Base-by-base conservation (phyloP, 306 rosid species). In the Rubus idaeus region DNA sequence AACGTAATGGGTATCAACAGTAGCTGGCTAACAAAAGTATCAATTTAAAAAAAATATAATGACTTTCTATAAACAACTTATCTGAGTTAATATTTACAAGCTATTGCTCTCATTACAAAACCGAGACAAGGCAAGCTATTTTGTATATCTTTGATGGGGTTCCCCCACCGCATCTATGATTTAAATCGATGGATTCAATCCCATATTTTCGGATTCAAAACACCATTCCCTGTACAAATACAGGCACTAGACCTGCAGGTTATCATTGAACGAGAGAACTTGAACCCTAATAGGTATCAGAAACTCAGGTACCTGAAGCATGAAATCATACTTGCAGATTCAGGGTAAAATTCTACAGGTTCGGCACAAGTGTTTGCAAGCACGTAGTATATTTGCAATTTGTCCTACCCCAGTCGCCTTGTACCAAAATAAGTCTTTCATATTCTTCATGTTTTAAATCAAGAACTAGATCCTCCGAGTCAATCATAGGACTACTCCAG, bases 11-110 rank as follows among this genome's bases (percentile, higher is more conserved):
- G n/a, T 58, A 75, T 8, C 45, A 75, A 37, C 47, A 14, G 18
- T 50, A 40, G 10, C 4, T 39, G 8, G 39, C 23, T 8, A 5
- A 52, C 69, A 74, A 55, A 57, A 71, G 55, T 41, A 49, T 61
- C 69, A 30, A 49, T 64, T 74, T 18, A n/a, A 62, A 61, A 73
- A 75, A 57, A 76, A 70, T 53, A 75, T 66, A 75, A 72, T 65
- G 37, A 57, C 55, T 61, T 79, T 79, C 79, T 71, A 79, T 88
- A 83, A 75, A 78, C 75, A 76, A 71, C 83, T 63, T 79, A 75
- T 68, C 88, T 58, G 81, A 83, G 76, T 82, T 74, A 74, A 77
- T 78, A 91, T 88, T 88, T 90, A 91, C 93, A 88, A 74, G 88
- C 82, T 81, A 91, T 87, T 78, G 81, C 77, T 84, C 84, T 82